Evolutionary conservation across 2,329 filamentous ascomycete genomes (phyloP).

Genomic region (Fusarium keratoplasticum): DNA sequence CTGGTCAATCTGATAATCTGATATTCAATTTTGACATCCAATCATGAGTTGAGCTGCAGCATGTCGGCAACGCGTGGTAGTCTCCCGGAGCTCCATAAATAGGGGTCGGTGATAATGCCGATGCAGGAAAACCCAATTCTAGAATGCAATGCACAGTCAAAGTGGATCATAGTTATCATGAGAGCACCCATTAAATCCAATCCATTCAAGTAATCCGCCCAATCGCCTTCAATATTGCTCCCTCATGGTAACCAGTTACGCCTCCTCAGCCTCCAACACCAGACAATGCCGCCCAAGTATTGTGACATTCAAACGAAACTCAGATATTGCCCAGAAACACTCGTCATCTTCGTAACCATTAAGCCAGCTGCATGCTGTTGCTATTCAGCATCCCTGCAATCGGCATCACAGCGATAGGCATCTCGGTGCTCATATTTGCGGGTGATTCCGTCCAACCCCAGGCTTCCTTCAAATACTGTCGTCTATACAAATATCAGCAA

Average conservation of each 20-base stretch:
- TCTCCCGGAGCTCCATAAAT: neutral
- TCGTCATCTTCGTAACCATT: neutral
- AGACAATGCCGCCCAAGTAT: neutral
- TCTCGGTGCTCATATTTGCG: slow-evolving; percentile 20
- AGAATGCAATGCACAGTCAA: neutral
- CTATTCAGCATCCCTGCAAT: slow-evolving; percentile 12
- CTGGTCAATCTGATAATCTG: neutral
- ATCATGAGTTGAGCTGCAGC: neutral
- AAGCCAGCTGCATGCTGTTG: slow-evolving; percentile 25
- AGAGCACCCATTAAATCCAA: neutral
- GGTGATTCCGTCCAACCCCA: slow-evolving; percentile 43
- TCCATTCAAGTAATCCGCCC: neutral
- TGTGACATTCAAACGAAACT: neutral
- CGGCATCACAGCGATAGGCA: slow-evolving; percentile 38
- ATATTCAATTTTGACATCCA: neutral
- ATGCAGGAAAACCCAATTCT: neutral
- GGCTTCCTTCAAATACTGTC: slow-evolving; percentile 38
- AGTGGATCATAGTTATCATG: neutral
- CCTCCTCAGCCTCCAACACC: neutral
- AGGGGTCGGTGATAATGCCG: neutral
- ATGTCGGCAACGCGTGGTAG: neutral
- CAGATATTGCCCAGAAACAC: neutral
- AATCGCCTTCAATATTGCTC: neutral
- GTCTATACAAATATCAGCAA: slow-evolving; percentile 23
- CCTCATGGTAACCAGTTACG: neutral